phyloP scores from a whole-genome alignment of 805 yeast genomes.

The Kuraishia molischiana region DNA sequence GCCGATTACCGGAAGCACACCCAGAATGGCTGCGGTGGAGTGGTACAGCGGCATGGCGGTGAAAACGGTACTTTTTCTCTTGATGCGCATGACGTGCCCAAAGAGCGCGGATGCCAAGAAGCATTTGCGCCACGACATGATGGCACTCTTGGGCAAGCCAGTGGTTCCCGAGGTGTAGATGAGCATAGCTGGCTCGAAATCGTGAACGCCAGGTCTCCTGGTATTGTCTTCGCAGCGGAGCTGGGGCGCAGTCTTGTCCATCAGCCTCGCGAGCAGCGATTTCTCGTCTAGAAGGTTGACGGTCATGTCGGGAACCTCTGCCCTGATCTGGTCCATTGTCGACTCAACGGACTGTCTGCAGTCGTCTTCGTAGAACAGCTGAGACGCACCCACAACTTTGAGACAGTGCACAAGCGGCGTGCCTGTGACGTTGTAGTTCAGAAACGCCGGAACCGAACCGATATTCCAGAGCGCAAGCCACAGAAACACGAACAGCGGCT shows the following conservation, averaged over 20 bases:
- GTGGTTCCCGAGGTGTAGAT: conserved; percentile 94
- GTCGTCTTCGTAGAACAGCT: conserved; percentile 68
- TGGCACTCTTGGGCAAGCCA: conserved; percentile 89
- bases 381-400: conserved; percentile 50
- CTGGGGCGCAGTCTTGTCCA: conserved; percentile 30
- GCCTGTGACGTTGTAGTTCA: conserved; percentile 72
- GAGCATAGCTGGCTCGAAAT: conserved; percentile 56
- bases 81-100: conserved; percentile 56
- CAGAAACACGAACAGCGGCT: conserved; percentile 67
- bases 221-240: conserved; percentile 45
- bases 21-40: conserved; percentile 85
- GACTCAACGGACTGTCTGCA: conserved; percentile 42
- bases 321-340: conserved; percentile 27
- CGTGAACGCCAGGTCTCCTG: conserved; percentile 49
- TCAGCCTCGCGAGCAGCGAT: conserved; percentile 28
- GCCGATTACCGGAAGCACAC: conserved; percentile 51
- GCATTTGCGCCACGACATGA: conserved; percentile 84
- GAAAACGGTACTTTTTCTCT: conserved; percentile 48
- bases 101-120: conserved; percentile 62
- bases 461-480: conserved; percentile 89
- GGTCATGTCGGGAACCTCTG: conserved; percentile 19
- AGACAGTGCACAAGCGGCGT: conserved; percentile 74
- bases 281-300: conserved; percentile 9
- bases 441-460: conserved; percentile 82
- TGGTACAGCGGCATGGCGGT: conserved; percentile 96